phyloP scores from a whole-genome alignment of 2,329 filamentous ascomycete genomes.

The Dothidotthia symphoricarpi region DNA sequence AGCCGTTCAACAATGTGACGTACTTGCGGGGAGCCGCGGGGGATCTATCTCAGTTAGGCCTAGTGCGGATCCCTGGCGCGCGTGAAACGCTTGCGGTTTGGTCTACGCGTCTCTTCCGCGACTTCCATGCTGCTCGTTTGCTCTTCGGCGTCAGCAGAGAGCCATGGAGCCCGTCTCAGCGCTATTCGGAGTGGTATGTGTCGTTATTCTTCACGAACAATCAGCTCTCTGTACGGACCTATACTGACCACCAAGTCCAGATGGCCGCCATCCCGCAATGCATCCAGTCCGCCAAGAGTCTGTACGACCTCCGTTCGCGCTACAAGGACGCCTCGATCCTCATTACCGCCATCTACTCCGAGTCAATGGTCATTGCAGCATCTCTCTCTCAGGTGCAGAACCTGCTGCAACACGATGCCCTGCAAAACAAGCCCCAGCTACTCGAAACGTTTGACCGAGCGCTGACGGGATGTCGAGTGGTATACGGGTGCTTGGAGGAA shows the following conservation, averaged over 20 bases:
- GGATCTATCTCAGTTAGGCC: too few species aligned
- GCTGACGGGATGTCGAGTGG: constrained; percentile 34
- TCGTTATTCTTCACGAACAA: too few species aligned
- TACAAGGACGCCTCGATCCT: constrained; percentile 33
- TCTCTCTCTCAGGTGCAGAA: constrained; percentile 34
- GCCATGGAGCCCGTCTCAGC: constrained; percentile 9
- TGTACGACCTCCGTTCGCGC: constrained; percentile 30
- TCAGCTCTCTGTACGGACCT: too few species aligned
- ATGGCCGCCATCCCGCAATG: constrained; percentile 26
- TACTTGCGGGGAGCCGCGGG: too few species aligned
- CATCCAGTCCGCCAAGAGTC: constrained; percentile 30
- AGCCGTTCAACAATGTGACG: too few species aligned
- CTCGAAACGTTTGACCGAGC: constrained; percentile 34
- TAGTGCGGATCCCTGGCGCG: too few species aligned
- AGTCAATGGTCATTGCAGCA: constrained; percentile 36
- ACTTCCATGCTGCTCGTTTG: too few species aligned
- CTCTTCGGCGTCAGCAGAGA: neutral
- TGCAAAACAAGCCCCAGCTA: constrained; percentile 30
- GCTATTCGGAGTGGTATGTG: constrained; percentile 8
- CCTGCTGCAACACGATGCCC: constrained; percentile 28
- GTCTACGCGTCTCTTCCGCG: too few species aligned
- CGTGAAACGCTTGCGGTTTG: too few species aligned
- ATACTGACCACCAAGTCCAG: constrained; percentile 4
- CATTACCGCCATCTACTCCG: constrained; percentile 36
- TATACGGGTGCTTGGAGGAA: constrained; percentile 35